Base-by-base conservation (phyloP, 192 early-diverging fungal genomes). In the Podila epicladia region DNA sequence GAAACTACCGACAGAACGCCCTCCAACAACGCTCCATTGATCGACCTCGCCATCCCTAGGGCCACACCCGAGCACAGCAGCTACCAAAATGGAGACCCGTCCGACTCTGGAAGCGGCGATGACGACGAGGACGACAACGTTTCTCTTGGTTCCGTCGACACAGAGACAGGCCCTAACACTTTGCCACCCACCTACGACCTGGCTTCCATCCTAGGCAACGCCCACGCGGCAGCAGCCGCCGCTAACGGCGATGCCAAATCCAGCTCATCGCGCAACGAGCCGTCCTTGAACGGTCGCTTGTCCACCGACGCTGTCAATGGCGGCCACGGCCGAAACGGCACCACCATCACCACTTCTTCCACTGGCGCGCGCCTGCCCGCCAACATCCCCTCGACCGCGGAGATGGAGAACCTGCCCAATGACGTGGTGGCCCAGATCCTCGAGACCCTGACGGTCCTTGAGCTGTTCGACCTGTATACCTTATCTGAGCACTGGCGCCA, bases 401-500 rank as follows among this genome's bases (percentile, higher is more conserved):
- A 80, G 69, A 84, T 84, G 83, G 74, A 82, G 58, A 74, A 79
- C 61, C 38, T 84, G 22, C 83, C 83, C 11, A 78, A 76, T 57
- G 76, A 84, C 28, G 72, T 84, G 17, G 65, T 84, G 1, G 72
- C 74, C 5, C 35, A 66, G 58, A 82, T 84, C 19, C 71, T 84
- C 19, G 83, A 82, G 65, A 79, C 69, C 35, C 61, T 74, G 51
- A 72, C 76, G 0, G 67, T 75, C 20, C 69, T 82, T 3, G 77
- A 84, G 29, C 55, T 84, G 17, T 84, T 64, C 53, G 66, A 75
- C 37, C 60, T 84, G 28, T 73, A 82, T 61, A 50, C 69, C 22
- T 58, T 84, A 2, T 84, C 83, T 3, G 71, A 72, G 0, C 64
- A 72, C 19, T 84, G 83, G 83, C 75, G 76, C 28, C 77, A 73